phyloP scores from a whole-genome alignment of 345 rosid species.

The Boechera divaricarpa region DNA sequence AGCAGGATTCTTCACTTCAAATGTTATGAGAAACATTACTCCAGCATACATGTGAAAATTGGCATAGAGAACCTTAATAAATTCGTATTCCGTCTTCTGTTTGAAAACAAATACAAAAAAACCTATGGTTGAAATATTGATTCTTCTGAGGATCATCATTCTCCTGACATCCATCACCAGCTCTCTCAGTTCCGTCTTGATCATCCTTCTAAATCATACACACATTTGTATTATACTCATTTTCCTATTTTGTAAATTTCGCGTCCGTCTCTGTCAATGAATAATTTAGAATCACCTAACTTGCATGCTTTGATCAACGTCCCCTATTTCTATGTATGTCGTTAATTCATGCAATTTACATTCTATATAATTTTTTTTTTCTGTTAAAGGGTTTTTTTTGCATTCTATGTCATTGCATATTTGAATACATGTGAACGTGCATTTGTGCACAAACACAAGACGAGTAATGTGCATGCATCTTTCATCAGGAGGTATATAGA shows the following conservation, averaged over 20 bases:
- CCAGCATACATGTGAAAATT: constrained; percentile 5
- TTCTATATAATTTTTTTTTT: too few species aligned
- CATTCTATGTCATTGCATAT: background rate
- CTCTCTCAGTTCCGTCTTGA: constrained; percentile 54
- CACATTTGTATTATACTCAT: background rate
- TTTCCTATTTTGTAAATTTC: constrained; percentile 14
- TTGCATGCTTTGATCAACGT: background rate
- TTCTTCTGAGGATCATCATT: constrained; percentile 70
- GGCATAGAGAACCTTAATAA: constrained; percentile 11
- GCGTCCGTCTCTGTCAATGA: background rate
- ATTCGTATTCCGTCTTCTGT: constrained; percentile 1
- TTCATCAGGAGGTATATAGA: background rate
- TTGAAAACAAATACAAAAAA: background rate
- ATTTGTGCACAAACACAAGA: background rate
- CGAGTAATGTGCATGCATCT: background rate
- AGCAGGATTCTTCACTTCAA: constrained; percentile 7
- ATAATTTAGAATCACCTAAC: background rate
- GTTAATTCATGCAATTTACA: too few species aligned
- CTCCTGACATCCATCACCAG: constrained; percentile 55
- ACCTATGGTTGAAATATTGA: background rate
- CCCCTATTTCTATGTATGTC: background rate
- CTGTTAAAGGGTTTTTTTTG: background rate
- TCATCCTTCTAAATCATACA: constrained; percentile 14
- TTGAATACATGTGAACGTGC: background rate
- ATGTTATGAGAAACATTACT: constrained; percentile 15